Percentiles rank a stretch among this genome's conserved stretches.
These are phyloP conservation scores for Mucor indicus DNA, from an alignment of 371 early-diverging fungal species.

Conservation along the genomic window DNA sequence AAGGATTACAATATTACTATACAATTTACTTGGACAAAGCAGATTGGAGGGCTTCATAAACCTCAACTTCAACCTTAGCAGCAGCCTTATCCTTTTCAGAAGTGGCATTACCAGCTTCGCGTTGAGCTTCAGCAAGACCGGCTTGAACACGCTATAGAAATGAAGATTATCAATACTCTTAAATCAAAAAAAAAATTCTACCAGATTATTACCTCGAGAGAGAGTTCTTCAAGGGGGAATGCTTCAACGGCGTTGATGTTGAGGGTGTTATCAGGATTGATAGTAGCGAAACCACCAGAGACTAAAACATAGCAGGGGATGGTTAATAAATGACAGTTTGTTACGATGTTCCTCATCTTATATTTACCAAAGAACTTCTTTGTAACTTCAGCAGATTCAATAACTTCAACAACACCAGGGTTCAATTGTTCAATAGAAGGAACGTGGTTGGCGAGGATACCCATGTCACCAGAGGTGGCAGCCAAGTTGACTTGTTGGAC, in stretches of 20 bases:
- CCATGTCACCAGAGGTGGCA: conserved; percentile 95
- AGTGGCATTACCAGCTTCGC: conserved; percentile 51
- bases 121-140: conserved; percentile 85
- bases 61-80: conserved; percentile 87
- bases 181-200: neutral
- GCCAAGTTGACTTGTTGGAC: conserved; percentile 95
- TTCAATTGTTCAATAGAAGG: conserved; percentile 95
- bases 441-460: conserved; percentile 97
- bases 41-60: conserved; percentile 81
- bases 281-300: conserved; percentile 94
- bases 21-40: conserved; percentile 53
- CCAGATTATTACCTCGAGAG: conserved; percentile 57
- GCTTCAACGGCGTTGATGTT: conserved; percentile 98
- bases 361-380: conserved; percentile 91
- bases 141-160: conserved; percentile 68
- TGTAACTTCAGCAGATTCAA: conserved; percentile 70
- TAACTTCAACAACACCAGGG: conserved; percentile 88
- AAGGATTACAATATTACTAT: conserved; percentile 2
- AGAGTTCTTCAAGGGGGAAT: conserved; percentile 84
- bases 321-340: neutral
- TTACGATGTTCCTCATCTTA: neutral
- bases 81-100: conserved; percentile 82
- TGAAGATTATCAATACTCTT: neutral
- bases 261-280: conserved; percentile 94
- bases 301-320: conserved; percentile 46